Evolutionary conservation across 139 green algal genomes (phyloP), one percentile per base, ranked within the genome.

Genomic region (Chlorella sp.): DNA sequence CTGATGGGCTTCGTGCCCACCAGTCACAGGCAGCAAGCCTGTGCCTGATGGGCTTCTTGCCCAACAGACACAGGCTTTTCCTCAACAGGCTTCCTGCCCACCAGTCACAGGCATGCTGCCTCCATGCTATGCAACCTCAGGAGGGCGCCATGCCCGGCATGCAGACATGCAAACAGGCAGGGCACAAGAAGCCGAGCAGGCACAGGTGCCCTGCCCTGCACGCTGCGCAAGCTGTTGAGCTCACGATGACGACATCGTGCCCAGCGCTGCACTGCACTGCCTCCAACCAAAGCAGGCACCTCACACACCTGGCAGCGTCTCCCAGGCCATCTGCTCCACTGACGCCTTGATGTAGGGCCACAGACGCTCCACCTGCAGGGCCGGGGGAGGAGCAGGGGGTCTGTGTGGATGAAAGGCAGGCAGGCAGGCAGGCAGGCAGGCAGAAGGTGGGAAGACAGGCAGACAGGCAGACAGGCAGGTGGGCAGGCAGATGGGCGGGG

Each of bases 271-370:
- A 22, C 14, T 2, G 71, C 3, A 26, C 42, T 22, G 40, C 11
- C 40, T 4, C 15, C 42, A 37, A 71, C 79, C 42, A 66, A 15
- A 1, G 16, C 18, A n/a, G 48, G 30, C 53, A 61, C n/a, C 11
- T 3, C 14, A 15, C 77, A 16, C 57, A 86, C 87, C 78, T 69
- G 87, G 87, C 60, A 90, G 78, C 60, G 60, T 81, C 64, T 86
- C 61, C 78, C 79, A 90, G 0, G 78, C 78, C 87, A 82, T 68
- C 39, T 86, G 9, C 39, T 90, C 87, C 14, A 40, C 37, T 0
- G 87, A 64, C 30, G 61, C 78, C 78, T 69, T 86, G 39, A 86
- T 57, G 79, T 86, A 87, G 28, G 87, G 87, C 87, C 87, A 89
- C 48, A 89, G 73, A 53, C 53, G 48, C 57, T 89, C 86, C 75